Percentiles rank a stretch among this genome's conserved stretches.
phyloP scores from a whole-genome alignment of 2,329 filamentous ascomycete genomes.

The Fusarium verrucosum region DNA sequence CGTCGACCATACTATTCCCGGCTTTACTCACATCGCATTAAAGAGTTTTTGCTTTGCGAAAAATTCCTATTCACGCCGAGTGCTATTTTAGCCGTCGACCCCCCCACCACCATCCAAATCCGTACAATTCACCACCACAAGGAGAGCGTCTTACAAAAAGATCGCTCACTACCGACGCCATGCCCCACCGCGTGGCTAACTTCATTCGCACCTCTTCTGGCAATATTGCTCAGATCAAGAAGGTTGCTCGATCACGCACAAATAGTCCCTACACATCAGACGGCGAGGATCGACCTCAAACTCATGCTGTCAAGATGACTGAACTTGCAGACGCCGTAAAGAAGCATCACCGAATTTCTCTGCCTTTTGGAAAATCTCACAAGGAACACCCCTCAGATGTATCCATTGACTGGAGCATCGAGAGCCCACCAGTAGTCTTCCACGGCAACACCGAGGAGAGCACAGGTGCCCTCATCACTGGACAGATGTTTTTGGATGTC shows the following conservation, averaged over 20 bases:
- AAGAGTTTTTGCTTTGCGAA: constrained; percentile 37
- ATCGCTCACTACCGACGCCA: constrained; percentile 47
- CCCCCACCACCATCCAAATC: constrained; percentile 25
- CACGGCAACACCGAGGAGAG: constrained; percentile 79
- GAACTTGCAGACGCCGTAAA: constrained; percentile 52
- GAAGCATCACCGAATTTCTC: constrained; percentile 55
- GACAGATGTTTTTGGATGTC: constrained; percentile 79
- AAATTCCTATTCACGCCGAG: constrained; percentile 11
- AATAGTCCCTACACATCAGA: constrained; percentile 51
- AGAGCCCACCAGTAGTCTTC: constrained; percentile 87
- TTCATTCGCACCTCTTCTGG: constrained; percentile 67
- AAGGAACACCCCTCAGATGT: constrained; percentile 56
- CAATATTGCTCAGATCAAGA: constrained; percentile 62
- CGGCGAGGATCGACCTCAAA: constrained; percentile 46
- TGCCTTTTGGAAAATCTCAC: constrained; percentile 55
- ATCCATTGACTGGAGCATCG: constrained; percentile 69
- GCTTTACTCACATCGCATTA: constrained; percentile 35
- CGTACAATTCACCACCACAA: constrained; percentile 15
- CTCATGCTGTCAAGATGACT: constrained; percentile 50
- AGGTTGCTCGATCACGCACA: constrained; percentile 47
- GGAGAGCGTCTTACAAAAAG: constrained; percentile 27
- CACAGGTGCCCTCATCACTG: constrained; percentile 85
- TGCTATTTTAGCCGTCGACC: constrained; percentile 33
- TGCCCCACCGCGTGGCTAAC: constrained; percentile 67
- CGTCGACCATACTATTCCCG: constrained; percentile 17